Conservation (phyloP, 2,329 filamentous ascomycete genomes). For the Didymella pomorum region DNA sequence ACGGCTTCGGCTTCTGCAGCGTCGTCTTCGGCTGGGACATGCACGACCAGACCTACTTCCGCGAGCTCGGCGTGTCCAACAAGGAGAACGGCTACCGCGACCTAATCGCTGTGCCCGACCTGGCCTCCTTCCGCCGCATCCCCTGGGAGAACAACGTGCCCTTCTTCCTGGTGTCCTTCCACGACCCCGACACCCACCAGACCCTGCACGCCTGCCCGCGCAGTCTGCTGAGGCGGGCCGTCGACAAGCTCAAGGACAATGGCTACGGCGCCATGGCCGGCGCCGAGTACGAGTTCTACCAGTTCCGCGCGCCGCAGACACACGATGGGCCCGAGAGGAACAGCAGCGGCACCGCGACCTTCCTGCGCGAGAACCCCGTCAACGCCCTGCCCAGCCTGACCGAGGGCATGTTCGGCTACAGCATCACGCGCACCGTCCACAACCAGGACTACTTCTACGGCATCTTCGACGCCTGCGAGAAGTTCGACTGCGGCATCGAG, state of each 20-base stretch:
- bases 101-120: constrained; percentile 80
- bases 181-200: constrained; percentile 77
- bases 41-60: constrained; percentile 90
- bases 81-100: constrained; percentile 90
- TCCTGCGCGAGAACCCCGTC: constrained; percentile 76
- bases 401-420: constrained; percentile 97
- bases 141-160: constrained; percentile 90
- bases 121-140: constrained; percentile 80
- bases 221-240: constrained; percentile 73
- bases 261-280: constrained; percentile 90
- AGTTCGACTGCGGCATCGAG: constrained; percentile 83
- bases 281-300: constrained; percentile 95
- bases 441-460: constrained; percentile 94
- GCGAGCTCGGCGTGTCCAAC: constrained; percentile 86
- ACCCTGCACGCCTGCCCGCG: constrained; percentile 81
- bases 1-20: constrained; percentile 92
- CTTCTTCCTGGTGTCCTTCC: constrained; percentile 84
- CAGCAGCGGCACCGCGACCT: constrained; percentile 74
- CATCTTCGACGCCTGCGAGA: constrained; percentile 79
- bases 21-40: constrained; percentile 98
- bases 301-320: constrained; percentile 74
- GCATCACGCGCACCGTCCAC: constrained; percentile 82
- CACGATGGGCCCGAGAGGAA: constrained; percentile 63
- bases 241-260: constrained; percentile 70
- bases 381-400: constrained; percentile 79